phyloP scores from a whole-genome alignment of 306 rosid species.

The Castanea crenata region DNA sequence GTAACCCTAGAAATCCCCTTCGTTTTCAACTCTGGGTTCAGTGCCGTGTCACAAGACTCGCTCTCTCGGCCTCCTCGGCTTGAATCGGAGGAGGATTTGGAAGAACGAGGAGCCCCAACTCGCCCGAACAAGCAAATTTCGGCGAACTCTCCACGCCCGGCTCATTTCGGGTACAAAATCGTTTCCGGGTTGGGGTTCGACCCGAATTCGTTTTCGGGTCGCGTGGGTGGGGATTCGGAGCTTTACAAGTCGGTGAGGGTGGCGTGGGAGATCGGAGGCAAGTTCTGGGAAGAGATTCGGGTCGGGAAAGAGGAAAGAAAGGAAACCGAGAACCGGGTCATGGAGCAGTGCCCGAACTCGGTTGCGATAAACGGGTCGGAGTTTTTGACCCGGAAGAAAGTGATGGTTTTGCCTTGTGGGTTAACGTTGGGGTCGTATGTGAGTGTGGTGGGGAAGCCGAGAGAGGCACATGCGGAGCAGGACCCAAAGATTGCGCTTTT shows the following conservation, averaged over 20 bases:
- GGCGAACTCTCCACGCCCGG: conserved; percentile 34
- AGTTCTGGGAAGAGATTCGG: conserved; percentile 54
- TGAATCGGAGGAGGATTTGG: conserved; percentile 44
- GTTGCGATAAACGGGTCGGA: conserved; percentile 52
- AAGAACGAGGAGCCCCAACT: conserved; percentile 54
- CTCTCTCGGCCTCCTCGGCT: conserved; percentile 38
- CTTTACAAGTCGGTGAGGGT: conserved; percentile 53
- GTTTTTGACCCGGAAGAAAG: conserved; percentile 37
- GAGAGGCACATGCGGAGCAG: conserved; percentile 33
- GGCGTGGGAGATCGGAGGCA: conserved; percentile 58
- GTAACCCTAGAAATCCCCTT: conserved; percentile 73
- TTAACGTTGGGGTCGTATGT: conserved; percentile 81
- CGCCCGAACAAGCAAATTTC: conserved; percentile 59
- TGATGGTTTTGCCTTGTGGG: conserved; percentile 83
- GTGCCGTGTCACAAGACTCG: conserved; percentile 36
- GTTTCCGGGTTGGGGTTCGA: conserved; percentile 54
- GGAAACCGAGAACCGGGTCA: conserved; percentile 28
- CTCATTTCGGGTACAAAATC: conserved; percentile 32
- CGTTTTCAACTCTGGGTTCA: conserved; percentile 51
- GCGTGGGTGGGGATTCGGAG: conserved; percentile 37
- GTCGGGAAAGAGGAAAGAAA: conserved; percentile 28
- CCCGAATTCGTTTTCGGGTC: conserved; percentile 31
- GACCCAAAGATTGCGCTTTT: conserved; percentile 36
- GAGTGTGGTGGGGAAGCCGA: conserved; percentile 76
- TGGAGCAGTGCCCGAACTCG: conserved; percentile 58